Evolutionary conservation across 805 yeast species (phyloP), one percentile per base, ranked within the genome.

Genomic region (Metschnikowia chrysomelidarum): DNA sequence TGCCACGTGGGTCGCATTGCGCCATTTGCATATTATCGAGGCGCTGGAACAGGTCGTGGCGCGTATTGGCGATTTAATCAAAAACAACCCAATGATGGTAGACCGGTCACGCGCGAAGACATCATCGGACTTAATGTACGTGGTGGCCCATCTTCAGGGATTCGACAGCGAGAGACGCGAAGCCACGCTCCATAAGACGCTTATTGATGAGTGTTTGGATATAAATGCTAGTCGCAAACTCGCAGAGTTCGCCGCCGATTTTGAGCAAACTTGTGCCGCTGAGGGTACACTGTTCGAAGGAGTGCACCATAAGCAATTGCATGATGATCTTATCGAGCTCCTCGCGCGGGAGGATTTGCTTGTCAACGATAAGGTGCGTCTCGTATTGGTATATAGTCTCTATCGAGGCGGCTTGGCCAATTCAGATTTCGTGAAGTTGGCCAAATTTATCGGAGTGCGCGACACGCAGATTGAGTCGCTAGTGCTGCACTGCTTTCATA

Each of bases 251-350:
- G 68, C 85, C 13, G 87, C 95, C 1, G 93, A 86, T 44, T 71
- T 88, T 40, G 98, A 93, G 60, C 96, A 89, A 60, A 75, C 80
- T 13, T 71, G 88, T 44, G 76, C 83, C 4, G 85, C 87, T 4
- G 76, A 77, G 27, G 95, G 95, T 15, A 57, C 73, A 3, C 80
- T 78, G 37, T 67, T 79, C 30, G 84, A 86, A 44, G 88, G 91
- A 3, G 72, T 71, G 18, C 75, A 75, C 46, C 71, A 73, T 28
- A 75, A 75, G 47, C 69, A 73, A 34, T 60, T 85, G 16, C 79
- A 83, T 20, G 83, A 78, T 33, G 76, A 74, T 22, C 61, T 88
- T 37, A 65, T 89, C 19, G 68, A 62, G 3, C 54, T 80, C 15
- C 64, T 91, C 15, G 62, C 69, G 0, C 60, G 75, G 27, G 67